Base-by-base conservation (phyloP, 2,329 filamentous ascomycete genomes). In the Orbilia oligospora region DNA sequence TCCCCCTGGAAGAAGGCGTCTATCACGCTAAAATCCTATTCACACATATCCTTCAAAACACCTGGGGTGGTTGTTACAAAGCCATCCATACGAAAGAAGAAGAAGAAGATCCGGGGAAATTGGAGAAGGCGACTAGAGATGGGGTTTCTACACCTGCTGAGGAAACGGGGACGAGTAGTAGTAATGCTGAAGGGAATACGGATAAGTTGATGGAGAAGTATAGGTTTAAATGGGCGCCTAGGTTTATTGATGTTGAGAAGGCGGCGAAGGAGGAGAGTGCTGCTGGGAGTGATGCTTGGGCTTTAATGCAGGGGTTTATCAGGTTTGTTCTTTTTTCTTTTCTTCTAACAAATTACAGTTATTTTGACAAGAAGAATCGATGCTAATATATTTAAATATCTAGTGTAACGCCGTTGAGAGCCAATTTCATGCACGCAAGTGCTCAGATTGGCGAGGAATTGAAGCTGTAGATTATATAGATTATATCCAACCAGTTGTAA, bases 201-300 rank as follows among this genome's bases (percentile, higher is more conserved):
- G 93, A 92, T 84, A 66, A 67, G n/a, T 22, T 67, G 41, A 71
- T 71, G 67, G 67, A 77, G 16, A 77, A 71, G 63, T 77, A 71
- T 92, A 97, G 80, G 85, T 98, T 97, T 87, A 97, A 95, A 85
- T 98, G 96, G 96, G 90, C 92, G 58, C 96, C 95, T 1, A 90
- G 89, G 80, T 96, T 98, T 84, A 88, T 89, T 38, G 94, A 97
- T 84, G 93, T 98, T 1, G 93, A 93, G 84, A 89, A 92, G 51
- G 41, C 66, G 20, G 76, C 75, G 71, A 44, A 72, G 87, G 36
- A 92, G 93, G 58, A 64, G 33, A 49, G 73, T 22, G 73, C 73
- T 27, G 38, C 5, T 3, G 94, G 94, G 2, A 97, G 93, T 83
- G 96, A 99, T 85, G 96, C 95, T 5, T 97, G 95, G 93, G 91